Percentiles rank a stretch among this genome's conserved stretches.
Evolutionary conservation across 768 basidiomycete species (phyloP).

Genomic region (Lentinula boryana): DNA sequence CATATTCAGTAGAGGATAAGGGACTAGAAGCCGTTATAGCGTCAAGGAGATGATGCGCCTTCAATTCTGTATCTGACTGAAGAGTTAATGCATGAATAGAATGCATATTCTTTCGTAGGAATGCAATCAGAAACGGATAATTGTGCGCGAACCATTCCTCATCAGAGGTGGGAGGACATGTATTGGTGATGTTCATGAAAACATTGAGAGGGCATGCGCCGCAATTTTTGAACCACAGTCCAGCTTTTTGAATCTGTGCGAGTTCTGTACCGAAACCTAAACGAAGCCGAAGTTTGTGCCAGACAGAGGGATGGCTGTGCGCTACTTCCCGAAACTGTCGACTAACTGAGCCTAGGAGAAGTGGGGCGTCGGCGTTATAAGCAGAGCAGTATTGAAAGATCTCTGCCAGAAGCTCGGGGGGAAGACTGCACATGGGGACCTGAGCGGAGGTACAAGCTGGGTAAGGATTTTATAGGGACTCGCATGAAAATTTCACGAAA

Average conservation of each 20-base stretch:
- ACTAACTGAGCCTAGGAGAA: background rate
- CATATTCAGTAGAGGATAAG: background rate
- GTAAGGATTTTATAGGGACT: background rate
- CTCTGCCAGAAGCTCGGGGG: conserved; percentile 1
- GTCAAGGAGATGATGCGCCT: conserved; percentile 1
- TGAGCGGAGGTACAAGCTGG: background rate
- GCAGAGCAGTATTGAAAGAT: conserved; percentile 1
- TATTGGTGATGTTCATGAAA: background rate
- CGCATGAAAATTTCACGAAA: background rate
- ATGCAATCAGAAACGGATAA: background rate
- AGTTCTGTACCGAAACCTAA: background rate
- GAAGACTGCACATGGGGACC: background rate
- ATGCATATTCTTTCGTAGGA: background rate
- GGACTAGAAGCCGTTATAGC: background rate
- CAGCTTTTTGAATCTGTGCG: background rate
- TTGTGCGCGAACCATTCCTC: background rate
- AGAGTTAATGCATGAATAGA: background rate
- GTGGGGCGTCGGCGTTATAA: conserved; percentile 1
- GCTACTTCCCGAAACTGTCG: background rate
- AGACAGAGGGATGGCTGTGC: background rate
- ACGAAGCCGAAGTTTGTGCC: conserved; percentile 1
- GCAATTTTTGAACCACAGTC: conserved; percentile 3
- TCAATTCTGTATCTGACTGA: background rate
- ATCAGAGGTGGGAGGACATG: background rate
- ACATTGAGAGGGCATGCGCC: conserved; percentile 1